phyloP scores from a whole-genome alignment of 345 rosid genomes.

The Viola odorata region DNA sequence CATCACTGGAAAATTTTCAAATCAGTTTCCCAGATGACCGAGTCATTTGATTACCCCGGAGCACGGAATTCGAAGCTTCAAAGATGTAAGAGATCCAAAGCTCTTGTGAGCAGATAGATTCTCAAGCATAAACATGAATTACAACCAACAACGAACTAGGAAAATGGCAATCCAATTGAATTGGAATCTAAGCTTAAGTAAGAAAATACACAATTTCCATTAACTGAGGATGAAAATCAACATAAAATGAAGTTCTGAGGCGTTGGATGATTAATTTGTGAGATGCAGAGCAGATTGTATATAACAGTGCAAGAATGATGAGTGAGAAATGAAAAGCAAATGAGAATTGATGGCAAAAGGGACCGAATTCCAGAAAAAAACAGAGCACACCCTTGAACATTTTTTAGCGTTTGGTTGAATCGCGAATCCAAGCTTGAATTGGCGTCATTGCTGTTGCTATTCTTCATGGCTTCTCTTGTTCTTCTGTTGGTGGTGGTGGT shows the following conservation, averaged over 20 bases:
- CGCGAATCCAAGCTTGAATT: slow-evolving; percentile 63
- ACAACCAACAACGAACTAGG: not conserved
- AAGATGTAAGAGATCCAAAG: not conserved
- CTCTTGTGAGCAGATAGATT: not conserved
- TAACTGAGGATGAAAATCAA: no score
- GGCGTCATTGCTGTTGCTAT: slow-evolving; percentile 21
- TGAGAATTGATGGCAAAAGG: not conserved
- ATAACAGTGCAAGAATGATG: slow-evolving; percentile 10
- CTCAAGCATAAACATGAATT: not conserved
- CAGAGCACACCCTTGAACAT: slow-evolving; percentile 67
- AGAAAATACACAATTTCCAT: no score
- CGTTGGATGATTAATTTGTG: no score
- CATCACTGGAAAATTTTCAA: no score
- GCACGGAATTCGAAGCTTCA: not conserved
- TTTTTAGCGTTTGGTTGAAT: slow-evolving; percentile 85
- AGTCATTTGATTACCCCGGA: no score
- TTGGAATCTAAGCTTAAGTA: not conserved
- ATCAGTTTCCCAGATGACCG: no score
- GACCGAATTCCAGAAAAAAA: not conserved
- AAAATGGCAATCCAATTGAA: not conserved
- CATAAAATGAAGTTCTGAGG: no score
- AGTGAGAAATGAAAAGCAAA: not conserved
- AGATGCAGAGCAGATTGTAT: no score
- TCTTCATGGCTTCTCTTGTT: slow-evolving; percentile 19
- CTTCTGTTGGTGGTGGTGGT: no score